Evolutionary conservation across 306 rosid species (phyloP).

Genomic region (Gynostemma pentaphyllum): DNA sequence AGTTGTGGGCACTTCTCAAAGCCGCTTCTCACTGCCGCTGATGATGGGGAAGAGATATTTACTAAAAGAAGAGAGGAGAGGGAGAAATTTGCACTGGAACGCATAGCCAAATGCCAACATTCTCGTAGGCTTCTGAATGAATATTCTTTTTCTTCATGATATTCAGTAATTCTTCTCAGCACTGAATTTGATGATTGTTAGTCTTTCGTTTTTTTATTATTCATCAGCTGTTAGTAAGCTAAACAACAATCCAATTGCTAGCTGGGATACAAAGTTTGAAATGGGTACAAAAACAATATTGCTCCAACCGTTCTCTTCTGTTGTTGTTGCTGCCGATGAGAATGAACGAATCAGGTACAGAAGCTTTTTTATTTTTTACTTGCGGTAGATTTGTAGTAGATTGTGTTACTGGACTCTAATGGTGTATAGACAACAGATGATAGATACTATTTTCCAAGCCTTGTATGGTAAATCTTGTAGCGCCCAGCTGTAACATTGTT

Average conservation of each 20-base stretch:
- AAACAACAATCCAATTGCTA: constrained; percentile 71
- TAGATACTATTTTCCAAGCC: neutral
- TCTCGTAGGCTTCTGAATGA: constrained; percentile 42
- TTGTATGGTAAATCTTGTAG: neutral
- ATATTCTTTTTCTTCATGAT: neutral
- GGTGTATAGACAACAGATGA: neutral
- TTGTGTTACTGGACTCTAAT: neutral
- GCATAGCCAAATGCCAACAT: constrained; percentile 84
- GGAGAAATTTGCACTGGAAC: constrained; percentile 82
- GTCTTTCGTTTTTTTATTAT: neutral
- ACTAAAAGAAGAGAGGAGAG: constrained; percentile 88
- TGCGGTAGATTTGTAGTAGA: neutral
- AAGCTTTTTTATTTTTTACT: neutral
- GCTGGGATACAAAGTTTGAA: constrained; percentile 75
- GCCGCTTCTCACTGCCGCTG: constrained; percentile 66
- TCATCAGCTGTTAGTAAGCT: constrained; percentile 76
- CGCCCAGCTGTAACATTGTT: neutral
- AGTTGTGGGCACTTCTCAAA: constrained; percentile 94
- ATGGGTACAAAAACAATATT: constrained; percentile 57
- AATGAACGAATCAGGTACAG: constrained; percentile 84
- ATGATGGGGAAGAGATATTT: constrained; percentile 54
- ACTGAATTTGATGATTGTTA: constrained; percentile 3
- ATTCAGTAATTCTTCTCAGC: neutral
- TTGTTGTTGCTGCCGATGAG: constrained; percentile 88
- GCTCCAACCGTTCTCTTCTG: constrained; percentile 91